These are phyloP conservation scores for Skeletonema marinoi DNA, from an alignment of 108 stramenopile genomes.

Conservation along the genomic window DNA sequence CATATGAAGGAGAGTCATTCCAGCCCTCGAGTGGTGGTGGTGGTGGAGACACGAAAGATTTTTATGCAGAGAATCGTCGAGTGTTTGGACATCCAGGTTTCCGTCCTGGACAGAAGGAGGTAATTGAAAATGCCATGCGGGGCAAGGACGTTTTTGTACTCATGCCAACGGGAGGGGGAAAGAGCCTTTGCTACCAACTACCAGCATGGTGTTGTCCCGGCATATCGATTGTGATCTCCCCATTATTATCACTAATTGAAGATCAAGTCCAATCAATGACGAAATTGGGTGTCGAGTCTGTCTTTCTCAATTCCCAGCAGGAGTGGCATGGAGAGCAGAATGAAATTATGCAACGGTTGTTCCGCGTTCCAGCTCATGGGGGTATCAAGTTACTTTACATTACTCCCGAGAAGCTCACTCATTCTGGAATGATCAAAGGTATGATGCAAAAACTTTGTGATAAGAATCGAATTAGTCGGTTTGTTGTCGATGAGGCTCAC, in stretches of 20 bases:
- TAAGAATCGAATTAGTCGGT: conserved; percentile 83
- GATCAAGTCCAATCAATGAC: conserved; percentile 95
- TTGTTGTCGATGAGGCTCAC: conserved; percentile 99
- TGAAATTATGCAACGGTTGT: conserved; percentile 62
- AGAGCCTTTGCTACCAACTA: conserved; percentile 93
- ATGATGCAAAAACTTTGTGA: conserved; percentile 70
- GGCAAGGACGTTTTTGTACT: conserved; percentile 96
- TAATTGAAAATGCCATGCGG: conserved; percentile 89
- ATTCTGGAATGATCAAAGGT: conserved; percentile 73
- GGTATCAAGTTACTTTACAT: conserved; percentile 97
- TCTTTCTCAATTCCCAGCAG: conserved; percentile 80
- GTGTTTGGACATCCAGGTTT: conserved; percentile 89
- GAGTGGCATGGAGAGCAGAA: conserved; percentile 79
- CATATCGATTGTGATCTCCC: conserved; percentile 93
- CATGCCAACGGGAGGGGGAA: conserved; percentile 98
- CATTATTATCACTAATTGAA: conserved; percentile 95
- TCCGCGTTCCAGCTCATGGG: conserved; percentile 65
- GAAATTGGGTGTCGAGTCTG: conserved; percentile 84
- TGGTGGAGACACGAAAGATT: conserved; percentile 54
- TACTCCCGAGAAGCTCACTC: conserved; percentile 95
- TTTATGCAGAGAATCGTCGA: conserved; percentile 67
- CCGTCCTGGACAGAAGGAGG: conserved; percentile 89
- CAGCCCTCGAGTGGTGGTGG: background rate
- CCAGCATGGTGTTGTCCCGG: conserved; percentile 96
- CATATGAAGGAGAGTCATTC: conserved; percentile 4